Evolutionary conservation across 2,329 filamentous ascomycete genomes (phyloP).

Genomic region (Calonectria pseudoreteaudii): DNA sequence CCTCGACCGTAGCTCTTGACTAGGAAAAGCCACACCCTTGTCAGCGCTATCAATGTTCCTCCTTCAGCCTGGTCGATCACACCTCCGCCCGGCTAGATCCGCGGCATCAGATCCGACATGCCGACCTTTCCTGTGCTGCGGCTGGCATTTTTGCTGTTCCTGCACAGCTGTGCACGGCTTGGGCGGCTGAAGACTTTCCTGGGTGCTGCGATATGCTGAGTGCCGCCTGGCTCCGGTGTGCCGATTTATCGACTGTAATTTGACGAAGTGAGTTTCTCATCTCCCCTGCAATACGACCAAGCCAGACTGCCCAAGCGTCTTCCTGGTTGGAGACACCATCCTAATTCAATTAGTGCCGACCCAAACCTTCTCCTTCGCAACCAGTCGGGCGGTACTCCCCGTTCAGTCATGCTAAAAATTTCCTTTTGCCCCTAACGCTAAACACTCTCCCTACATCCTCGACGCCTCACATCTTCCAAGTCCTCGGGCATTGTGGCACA

Average conservation of each 20-base stretch:
- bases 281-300: constrained; percentile 12
- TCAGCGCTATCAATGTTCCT: constrained; percentile 27
- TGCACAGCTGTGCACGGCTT: neutral
- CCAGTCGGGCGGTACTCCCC: constrained; percentile 8
- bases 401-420: constrained; percentile 1
- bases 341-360: constrained; percentile 24
- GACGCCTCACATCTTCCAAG: neutral
- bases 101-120: constrained; percentile 30
- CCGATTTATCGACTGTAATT: neutral
- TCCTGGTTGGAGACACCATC: constrained; percentile 11
- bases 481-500: constrained; percentile 5
- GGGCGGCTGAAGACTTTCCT: neutral
- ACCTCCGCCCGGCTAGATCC: constrained; percentile 39
- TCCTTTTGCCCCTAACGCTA: constrained; percentile 11
- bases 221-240: neutral
- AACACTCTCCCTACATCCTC: neutral
- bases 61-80: constrained; percentile 36
- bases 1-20: constrained; percentile 10
- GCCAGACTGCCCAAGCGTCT: constrained; percentile 15
- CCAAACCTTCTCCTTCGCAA: constrained; percentile 15
- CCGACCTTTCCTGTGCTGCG: constrained; percentile 10
- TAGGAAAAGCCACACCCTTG: constrained; percentile 32
- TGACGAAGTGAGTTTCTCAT: constrained; percentile 11
- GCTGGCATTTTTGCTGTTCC: constrained; percentile 27
- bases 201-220: neutral